Conservation (phyloP, 2,329 filamentous ascomycete genomes). For the Fusarium poae region DNA sequence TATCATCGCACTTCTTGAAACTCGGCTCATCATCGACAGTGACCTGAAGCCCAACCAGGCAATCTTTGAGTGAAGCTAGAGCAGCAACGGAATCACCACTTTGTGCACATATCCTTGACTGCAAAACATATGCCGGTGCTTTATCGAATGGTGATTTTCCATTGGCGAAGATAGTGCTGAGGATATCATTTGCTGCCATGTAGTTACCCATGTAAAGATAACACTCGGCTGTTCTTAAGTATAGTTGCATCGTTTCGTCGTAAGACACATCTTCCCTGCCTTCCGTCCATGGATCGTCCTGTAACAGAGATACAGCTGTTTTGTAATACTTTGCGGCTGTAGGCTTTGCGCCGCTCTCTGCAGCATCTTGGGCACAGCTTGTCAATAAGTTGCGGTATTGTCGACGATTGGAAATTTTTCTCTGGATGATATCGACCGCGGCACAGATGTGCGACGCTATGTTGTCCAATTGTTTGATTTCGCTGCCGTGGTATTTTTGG, state of each 20-base stretch:
- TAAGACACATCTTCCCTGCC: conserved; percentile 80
- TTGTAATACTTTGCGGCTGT: conserved; percentile 87
- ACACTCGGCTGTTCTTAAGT: conserved; percentile 84
- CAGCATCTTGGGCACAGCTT: conserved; percentile 81
- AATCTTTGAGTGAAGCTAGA: conserved; percentile 77
- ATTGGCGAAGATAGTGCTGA: conserved; percentile 76
- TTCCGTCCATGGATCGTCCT: conserved; percentile 82
- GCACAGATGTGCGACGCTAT: conserved; percentile 86
- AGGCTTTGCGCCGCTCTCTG: conserved; percentile 84
- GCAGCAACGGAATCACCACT: conserved; percentile 78
- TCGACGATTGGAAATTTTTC: conserved; percentile 69
- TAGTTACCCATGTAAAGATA: conserved; percentile 83
- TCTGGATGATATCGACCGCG: conserved; percentile 79
- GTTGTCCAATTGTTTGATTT: conserved; percentile 75
- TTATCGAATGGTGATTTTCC: conserved; percentile 82
- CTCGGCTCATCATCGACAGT: conserved; percentile 74
- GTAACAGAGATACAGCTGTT: conserved; percentile 81
- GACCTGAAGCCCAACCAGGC: conserved; percentile 77
- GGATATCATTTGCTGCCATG: conserved; percentile 74
- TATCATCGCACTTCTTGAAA: conserved; percentile 81
- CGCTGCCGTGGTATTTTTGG: conserved; percentile 75
- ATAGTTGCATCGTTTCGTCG: conserved; percentile 84
- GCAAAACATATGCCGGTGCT: conserved; percentile 84
- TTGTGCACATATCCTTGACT: conserved; percentile 82
- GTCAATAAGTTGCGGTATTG: conserved; percentile 82